A percentile compares a stretch with the other conserved stretches of the same genome.
These are phyloP conservation scores for Melaleuca alternifolia DNA, from an alignment of 345 rosid genomes.

Conservation along the genomic window DNA sequence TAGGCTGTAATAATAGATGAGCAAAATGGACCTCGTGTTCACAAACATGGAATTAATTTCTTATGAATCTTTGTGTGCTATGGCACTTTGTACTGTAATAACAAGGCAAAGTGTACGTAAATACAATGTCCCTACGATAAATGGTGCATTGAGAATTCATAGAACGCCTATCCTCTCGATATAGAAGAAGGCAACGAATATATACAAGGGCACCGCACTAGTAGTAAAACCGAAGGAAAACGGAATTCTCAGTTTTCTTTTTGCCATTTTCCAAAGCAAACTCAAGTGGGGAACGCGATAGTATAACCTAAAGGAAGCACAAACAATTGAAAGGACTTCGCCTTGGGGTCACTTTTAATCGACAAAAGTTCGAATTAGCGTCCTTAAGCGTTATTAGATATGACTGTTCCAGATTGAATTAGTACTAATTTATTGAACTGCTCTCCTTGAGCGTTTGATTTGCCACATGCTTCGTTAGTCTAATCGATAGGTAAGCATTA, in stretches of 20 bases:
- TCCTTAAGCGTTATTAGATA: background rate
- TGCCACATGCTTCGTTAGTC: background rate
- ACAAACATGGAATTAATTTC: too few relatives aligned
- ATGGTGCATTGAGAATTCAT: background rate
- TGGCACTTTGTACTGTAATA: too few relatives aligned
- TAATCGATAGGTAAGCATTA: background rate
- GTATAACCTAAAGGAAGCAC: background rate
- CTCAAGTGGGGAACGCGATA: too few relatives aligned
- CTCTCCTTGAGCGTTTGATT: background rate
- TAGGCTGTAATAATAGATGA: too few relatives aligned
- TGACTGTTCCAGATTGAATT: background rate
- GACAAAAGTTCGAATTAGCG: background rate
- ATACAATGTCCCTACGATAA: background rate
- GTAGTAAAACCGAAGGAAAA: background rate
- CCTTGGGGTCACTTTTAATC: background rate
- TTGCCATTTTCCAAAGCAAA: background rate
- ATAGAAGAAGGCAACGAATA: background rate
- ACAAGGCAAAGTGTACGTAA: too few relatives aligned
- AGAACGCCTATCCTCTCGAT: background rate
- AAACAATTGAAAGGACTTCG: background rate
- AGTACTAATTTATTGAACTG: background rate
- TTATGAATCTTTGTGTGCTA: too few relatives aligned
- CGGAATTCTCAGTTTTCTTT: background rate
- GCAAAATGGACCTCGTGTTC: too few relatives aligned
- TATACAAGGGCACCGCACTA: background rate